These are phyloP conservation scores for Puya raimondii DNA, from an alignment of 176 grass and related monocot genomes.

Conservation along the genomic window DNA sequence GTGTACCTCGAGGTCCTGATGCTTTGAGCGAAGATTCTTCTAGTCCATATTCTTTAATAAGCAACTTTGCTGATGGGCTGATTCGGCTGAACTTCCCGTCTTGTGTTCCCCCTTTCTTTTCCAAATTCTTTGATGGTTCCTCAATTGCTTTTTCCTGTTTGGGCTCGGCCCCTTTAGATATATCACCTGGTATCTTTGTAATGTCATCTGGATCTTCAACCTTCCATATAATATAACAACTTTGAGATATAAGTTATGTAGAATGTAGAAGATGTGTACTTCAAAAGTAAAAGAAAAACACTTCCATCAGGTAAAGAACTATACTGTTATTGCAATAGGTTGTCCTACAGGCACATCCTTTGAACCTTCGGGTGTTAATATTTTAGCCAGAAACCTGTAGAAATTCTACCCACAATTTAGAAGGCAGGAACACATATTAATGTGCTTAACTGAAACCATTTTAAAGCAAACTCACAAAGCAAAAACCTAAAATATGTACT, in stretches of 20 bases:
- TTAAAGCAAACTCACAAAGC: too few relatives aligned
- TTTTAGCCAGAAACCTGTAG: slow-evolving; percentile 83
- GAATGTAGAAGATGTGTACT: neutral
- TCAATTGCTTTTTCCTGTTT: slow-evolving; percentile 38
- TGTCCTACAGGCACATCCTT: slow-evolving; percentile 90
- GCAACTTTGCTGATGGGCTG: slow-evolving; percentile 84
- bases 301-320: slow-evolving; percentile 22
- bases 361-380: slow-evolving; percentile 94
- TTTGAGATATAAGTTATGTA: neutral
- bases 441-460: too few relatives aligned
- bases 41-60: slow-evolving; percentile 70
- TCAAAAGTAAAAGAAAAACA: slow-evolving; percentile 1
- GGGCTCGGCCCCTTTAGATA: slow-evolving; percentile 43
- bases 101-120: slow-evolving; percentile 30
- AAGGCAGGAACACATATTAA: too few relatives aligned
- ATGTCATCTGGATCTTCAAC: slow-evolving; percentile 81
- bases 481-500: too few relatives aligned
- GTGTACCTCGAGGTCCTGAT: slow-evolving; percentile 90
- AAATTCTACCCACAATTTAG: neutral
- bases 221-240: slow-evolving; percentile 31
- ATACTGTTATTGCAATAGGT: slow-evolving; percentile 89
- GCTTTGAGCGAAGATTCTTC: slow-evolving; percentile 62
- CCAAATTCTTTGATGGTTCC: slow-evolving; percentile 23
- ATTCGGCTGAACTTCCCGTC: slow-evolving; percentile 47
- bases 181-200: slow-evolving; percentile 62